Evolutionary conservation across 192 early-diverging fungal species (phyloP), one percentile per base, ranked within the genome.

Genomic region (Phlyctochytrium arcticum): DNA sequence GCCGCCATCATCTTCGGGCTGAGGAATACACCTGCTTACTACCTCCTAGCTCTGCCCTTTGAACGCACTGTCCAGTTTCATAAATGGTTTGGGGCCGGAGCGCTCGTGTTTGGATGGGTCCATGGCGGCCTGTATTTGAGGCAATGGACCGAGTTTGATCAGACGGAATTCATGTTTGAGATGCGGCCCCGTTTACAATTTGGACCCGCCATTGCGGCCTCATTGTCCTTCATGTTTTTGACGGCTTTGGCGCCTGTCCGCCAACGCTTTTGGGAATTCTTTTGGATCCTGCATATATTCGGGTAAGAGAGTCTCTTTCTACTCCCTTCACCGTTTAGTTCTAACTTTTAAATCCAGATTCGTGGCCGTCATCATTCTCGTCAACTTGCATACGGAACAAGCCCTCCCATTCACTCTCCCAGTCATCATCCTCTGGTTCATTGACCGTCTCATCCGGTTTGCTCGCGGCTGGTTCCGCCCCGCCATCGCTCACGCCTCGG

Each of bases 21-120:
- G 27, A 36, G 60, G 21, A 62, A 62, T 47, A 49, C 60, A 10
- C 60, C 60, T 8, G 44, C 42, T n/a, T 50, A 48, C 31, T 62
- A 50, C 46, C 29, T 58, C 37, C 35, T 62, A 21, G 24, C 24
- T 47, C 34, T 62, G 48, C 60, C 60, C 8, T 62, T 62, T 62
- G 60, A 62, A 24, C 42, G 60, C 6, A 62, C 60, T 6, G 33
- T 62, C 60, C 46, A 62, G 17, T 62, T 62, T 24, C 60, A 62
- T 47, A 47, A 50, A 15, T 50, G 42, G 48, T 62, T 62, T 34
- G 60, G 60, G 7, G 24, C 29, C 10, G 60, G 46, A 19, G 60
- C 60, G 15, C n/a, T 62, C 6, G 35, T 49, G 29, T 62, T 62
- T 32, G 60, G 27, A 7, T 62, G 60, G 60, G 27, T 62, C 21